A percentile compares a stretch with the other conserved stretches of the same genome.
phyloP scores from a whole-genome alignment of 768 basidiomycete species.

The Russula earlei region DNA sequence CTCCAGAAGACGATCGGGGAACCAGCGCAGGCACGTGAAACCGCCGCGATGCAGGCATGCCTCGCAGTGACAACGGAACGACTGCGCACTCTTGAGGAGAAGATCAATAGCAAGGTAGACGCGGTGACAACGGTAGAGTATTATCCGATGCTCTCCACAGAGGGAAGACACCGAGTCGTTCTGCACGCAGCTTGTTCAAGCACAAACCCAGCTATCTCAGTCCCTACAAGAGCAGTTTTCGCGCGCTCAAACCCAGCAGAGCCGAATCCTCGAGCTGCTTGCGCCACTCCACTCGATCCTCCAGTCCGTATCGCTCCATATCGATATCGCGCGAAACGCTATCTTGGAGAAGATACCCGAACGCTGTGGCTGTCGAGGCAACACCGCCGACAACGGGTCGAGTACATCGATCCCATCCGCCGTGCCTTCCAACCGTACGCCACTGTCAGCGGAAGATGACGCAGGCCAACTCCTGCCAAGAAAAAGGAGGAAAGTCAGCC shows the following conservation, averaged over 20 bases:
- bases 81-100: conserved; percentile 22
- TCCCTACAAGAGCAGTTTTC: conserved; percentile 18
- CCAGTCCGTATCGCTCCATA: conserved; percentile 48
- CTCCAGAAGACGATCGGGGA: conserved; percentile 48
- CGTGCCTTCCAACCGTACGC: neutral
- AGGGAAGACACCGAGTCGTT: neutral
- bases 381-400: neutral
- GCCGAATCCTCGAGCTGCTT: conserved; percentile 42
- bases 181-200: conserved; percentile 8
- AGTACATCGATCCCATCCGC: neutral
- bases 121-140: conserved; percentile 13
- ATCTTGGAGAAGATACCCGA: conserved; percentile 22
- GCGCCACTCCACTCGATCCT: conserved; percentile 52
- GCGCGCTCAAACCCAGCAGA: conserved; percentile 43
- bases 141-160: neutral
- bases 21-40: conserved; percentile 39
- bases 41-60: conserved; percentile 17
- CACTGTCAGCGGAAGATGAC: neutral
- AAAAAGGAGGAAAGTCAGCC: conserved; percentile 1
- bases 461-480: neutral
- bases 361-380: neutral
- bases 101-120: conserved; percentile 19
- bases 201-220: conserved; percentile 3
- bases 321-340: conserved; percentile 30
- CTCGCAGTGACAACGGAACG: conserved; percentile 14